These are phyloP conservation scores for Musa acuminata DNA, from an alignment of 176 grass and related monocot genomes.

Conservation along the genomic window DNA sequence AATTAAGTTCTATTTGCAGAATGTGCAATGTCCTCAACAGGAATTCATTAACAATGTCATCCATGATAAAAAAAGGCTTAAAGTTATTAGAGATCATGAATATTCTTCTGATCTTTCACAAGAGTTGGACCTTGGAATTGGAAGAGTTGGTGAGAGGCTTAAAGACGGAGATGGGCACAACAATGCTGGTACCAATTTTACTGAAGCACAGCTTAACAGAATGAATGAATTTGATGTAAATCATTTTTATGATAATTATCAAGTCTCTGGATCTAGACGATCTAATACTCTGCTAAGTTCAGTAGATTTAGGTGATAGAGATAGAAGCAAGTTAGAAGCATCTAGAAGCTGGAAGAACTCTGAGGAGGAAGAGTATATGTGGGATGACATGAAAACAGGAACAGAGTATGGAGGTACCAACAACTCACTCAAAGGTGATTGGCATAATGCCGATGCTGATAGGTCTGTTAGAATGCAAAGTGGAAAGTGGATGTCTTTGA, in stretches of 20 bases:
- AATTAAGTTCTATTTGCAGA: conserved; percentile 26
- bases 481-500: conserved; percentile 29
- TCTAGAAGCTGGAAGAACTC: conserved; percentile 84
- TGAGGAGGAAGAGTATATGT: conserved; percentile 95
- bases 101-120: conserved; percentile 35
- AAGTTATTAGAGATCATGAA: conserved; percentile 32
- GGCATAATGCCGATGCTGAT: conserved; percentile 36
- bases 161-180: conserved; percentile 43
- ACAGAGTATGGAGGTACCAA: conserved; percentile 29
- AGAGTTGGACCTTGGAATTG: conserved; percentile 29
- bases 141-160: conserved; percentile 34
- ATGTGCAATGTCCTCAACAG: conserved; percentile 34
- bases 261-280: conserved; percentile 31
- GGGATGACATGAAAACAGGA: conserved; percentile 64
- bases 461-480: conserved; percentile 43
- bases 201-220: conserved; percentile 31
- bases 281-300: conserved; percentile 33
- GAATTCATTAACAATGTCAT: conserved; percentile 30
- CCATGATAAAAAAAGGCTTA: conserved; percentile 45
- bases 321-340: conserved; percentile 39
- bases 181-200: conserved; percentile 26
- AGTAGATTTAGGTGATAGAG: conserved; percentile 33
- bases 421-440: conserved; percentile 48
- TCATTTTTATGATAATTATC: conserved; percentile 23
- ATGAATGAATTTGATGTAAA: conserved; percentile 38